A percentile compares a stretch with the other conserved stretches of the same genome.
Evolutionary conservation across 148 eudicot genomes (phyloP).

Genomic region (Chenopodium formosanum): DNA sequence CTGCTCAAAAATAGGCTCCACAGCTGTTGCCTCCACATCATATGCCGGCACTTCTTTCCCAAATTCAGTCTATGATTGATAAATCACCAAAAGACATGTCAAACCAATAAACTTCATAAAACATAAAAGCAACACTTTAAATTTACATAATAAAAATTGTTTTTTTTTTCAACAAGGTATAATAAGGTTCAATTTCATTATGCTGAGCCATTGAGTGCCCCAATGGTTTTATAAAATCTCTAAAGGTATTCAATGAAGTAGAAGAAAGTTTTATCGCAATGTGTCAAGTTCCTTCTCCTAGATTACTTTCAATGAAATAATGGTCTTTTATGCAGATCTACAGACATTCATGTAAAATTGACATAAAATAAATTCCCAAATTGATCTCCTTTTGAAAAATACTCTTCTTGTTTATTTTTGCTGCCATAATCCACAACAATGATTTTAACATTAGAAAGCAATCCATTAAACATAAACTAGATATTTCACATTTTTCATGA

Average conservation of each 20-base stretch:
- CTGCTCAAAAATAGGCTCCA: conserved; percentile 83
- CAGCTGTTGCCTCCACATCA: conserved; percentile 88
- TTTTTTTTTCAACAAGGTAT: no score
- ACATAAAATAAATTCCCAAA: neutral
- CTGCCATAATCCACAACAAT: neutral
- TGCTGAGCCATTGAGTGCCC: neutral
- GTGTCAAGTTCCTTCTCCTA: neutral
- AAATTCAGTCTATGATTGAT: conserved; percentile 64
- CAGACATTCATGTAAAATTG: neutral
- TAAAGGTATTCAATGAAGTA: neutral
- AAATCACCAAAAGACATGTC: conserved; percentile 14
- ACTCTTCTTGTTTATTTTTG: neutral
- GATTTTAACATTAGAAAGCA: neutral
- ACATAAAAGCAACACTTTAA: no score
- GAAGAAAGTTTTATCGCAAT: neutral
- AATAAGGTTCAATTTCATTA: neutral
- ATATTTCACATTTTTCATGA: neutral
- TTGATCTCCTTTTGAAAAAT: neutral
- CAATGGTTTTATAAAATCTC: neutral
- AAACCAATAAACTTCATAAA: neutral
- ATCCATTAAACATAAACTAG: neutral
- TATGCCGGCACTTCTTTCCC: conserved; percentile 93
- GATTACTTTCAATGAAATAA: neutral
- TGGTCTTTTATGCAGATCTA: neutral
- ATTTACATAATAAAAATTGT: no score